Conservation (phyloP, 495 filamentous ascomycete genomes). For the Trichoderma virens region DNA sequence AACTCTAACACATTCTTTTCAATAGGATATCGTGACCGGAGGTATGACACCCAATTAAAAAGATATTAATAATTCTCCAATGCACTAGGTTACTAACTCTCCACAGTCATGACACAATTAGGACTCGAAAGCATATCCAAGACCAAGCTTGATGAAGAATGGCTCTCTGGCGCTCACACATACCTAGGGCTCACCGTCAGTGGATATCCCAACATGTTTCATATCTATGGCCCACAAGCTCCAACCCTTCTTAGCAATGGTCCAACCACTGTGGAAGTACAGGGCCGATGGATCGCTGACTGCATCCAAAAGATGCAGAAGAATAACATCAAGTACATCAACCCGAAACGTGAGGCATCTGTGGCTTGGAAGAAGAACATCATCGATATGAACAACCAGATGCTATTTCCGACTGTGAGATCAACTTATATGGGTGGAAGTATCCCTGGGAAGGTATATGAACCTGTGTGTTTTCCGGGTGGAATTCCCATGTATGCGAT, state of each 20-base stretch:
- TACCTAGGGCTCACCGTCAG: slow-evolving; percentile 41
- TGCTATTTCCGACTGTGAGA: slow-evolving; percentile 38
- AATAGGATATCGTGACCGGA: not conserved
- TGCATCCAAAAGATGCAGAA: slow-evolving; percentile 27
- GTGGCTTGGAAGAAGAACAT: slow-evolving; percentile 39
- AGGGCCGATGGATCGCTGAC: slow-evolving; percentile 47
- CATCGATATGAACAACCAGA: slow-evolving; percentile 31
- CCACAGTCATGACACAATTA: not conserved
- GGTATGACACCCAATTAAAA: not conserved
- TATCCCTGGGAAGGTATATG: slow-evolving; percentile 41
- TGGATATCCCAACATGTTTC: slow-evolving; percentile 48
- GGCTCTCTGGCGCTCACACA: slow-evolving; percentile 36
- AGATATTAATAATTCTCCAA: too few species aligned
- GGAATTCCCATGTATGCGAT: slow-evolving; percentile 30
- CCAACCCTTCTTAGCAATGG: slow-evolving; percentile 42
- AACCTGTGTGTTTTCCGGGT: slow-evolving; percentile 36
- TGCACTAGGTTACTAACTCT: not conserved
- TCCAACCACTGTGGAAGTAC: slow-evolving; percentile 42
- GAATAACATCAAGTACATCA: slow-evolving; percentile 37
- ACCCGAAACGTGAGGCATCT: slow-evolving; percentile 37
- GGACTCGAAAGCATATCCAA: not conserved
- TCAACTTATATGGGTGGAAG: slow-evolving; percentile 46
- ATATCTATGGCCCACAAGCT: slow-evolving; percentile 41
- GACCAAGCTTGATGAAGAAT: slow-evolving; percentile 35
- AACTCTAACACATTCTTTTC: not conserved